These are phyloP conservation scores for Microbotryum violaceum DNA, from an alignment of 1,284 basidiomycete genomes.

Conservation along the genomic window DNA sequence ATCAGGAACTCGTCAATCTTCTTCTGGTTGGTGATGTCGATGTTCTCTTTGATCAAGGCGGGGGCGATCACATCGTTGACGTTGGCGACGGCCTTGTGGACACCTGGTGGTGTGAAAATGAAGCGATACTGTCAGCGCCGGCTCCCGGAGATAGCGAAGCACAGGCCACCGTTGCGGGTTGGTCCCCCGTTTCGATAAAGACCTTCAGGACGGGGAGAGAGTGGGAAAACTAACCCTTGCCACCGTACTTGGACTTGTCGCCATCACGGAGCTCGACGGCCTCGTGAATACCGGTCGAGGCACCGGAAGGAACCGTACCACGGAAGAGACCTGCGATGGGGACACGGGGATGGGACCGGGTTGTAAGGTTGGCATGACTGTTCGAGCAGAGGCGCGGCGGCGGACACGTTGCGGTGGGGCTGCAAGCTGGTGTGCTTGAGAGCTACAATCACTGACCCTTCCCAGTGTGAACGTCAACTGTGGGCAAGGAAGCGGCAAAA, in stretches of 20 bases:
- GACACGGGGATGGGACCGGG: background rate
- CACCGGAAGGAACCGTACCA: conserved; percentile 93
- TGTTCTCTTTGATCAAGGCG: conserved; percentile 74
- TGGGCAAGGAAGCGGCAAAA: background rate
- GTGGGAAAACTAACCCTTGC: conserved; percentile 63
- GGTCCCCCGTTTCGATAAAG: conserved; percentile 2
- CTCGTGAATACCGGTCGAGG: conserved; percentile 96
- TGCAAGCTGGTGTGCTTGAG: background rate
- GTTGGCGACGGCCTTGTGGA: conserved; percentile 86
- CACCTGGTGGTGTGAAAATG: conserved; percentile 52
- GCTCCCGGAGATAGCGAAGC: background rate
- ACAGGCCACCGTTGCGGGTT: background rate
- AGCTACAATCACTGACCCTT: conserved; percentile 26
- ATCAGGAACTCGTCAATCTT: conserved; percentile 97
- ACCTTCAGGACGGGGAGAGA: background rate
- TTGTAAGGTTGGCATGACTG: conserved; percentile 31
- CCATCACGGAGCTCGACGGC: conserved; percentile 97
- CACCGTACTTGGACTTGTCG: conserved; percentile 86
- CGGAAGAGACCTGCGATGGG: conserved; percentile 70
- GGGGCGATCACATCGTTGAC: conserved; percentile 90
- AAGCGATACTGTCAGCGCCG: background rate
- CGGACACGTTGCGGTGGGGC: background rate
- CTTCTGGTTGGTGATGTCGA: conserved; percentile 87
- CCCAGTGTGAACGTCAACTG: conserved; percentile 75
- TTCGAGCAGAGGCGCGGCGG: background rate